Conservation (phyloP, 2,329 filamentous ascomycete genomes). For the Aspergillus ustus region DNA sequence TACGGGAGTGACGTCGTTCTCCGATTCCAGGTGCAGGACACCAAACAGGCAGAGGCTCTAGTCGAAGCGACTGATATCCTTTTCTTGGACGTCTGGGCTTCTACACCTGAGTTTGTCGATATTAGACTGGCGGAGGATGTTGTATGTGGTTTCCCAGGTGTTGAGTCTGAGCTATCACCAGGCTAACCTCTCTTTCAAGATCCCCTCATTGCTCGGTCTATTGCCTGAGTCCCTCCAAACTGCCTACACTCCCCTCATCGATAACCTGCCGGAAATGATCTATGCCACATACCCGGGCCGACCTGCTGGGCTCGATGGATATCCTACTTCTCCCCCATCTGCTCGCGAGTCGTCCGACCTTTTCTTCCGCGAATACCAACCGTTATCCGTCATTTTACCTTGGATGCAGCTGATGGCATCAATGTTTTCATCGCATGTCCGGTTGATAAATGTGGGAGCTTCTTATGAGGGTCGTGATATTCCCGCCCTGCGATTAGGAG, state of each 20-base stretch:
- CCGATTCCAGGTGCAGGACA: constrained; percentile 77
- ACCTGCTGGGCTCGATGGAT: constrained; percentile 34
- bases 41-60: constrained; percentile 71
- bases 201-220: constrained; percentile 75
- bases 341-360: constrained; percentile 49
- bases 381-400: constrained; percentile 77
- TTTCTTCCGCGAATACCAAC: constrained; percentile 93
- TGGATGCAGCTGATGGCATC: constrained; percentile 92
- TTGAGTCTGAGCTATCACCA: too few relatives aligned
- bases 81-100: constrained; percentile 90
- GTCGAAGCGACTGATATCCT: constrained; percentile 74
- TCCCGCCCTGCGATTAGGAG: constrained; percentile 76
- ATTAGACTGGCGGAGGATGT: constrained; percentile 77
- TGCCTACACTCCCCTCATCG: constrained; percentile 75
- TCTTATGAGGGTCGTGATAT: constrained; percentile 89
- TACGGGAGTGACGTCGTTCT: constrained; percentile 87
- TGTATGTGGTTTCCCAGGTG: constrained; percentile 51
- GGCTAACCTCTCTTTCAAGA: constrained; percentile 42
- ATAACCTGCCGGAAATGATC: constrained; percentile 77
- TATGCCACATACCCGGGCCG: constrained; percentile 71
- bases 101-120: constrained; percentile 80
- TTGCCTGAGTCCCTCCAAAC: constrained; percentile 75
- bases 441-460: constrained; percentile 76
- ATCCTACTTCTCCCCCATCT: constrained; percentile 36
- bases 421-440: constrained; percentile 83